Base-by-base conservation (phyloP, 176 grass and related monocot genomes). In the Raddia guianensis region DNA sequence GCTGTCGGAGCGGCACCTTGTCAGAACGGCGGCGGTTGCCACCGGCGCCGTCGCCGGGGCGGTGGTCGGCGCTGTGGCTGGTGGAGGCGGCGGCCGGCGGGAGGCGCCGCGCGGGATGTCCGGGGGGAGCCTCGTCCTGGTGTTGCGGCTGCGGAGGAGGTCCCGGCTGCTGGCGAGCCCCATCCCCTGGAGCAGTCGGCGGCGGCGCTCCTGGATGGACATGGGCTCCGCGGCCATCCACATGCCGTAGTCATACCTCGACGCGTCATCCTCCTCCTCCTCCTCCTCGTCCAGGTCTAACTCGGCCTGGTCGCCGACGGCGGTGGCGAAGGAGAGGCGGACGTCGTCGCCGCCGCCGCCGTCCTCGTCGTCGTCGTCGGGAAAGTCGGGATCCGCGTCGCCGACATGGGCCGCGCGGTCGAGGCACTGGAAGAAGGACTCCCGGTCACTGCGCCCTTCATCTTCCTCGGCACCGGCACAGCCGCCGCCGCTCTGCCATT, bases 141-240 rank as follows among this genome's bases (percentile, higher is more conserved):
- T 55, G 63, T 47, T 81, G 49, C 87, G 82, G 87, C 82, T 75
- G 32, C 87, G 87, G 18, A 89, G 72, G 46, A 82, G 52, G 63
- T 82, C 80, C 32, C 73, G 2, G 55, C 84, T 86, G 87, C 90
- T 98, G 75, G 70, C 59, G 21, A 98, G 84, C n/a, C 95, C 95
- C 92, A 95, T 95, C 33, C 84, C 69, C 11, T 86, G 85, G 44
- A 83, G 82, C 53, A 70, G 37, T 35, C 77, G 54, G 44, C 84
- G 59, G 77, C 87, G 81, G 48, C 81, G 84, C 73, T 98, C 95
- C 85, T 91, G 78, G 58, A 93, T 76, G 43, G 92, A 91, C 49
- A 91, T 85, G 3, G 87, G 86, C 19, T 98, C 90, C 3, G 72
- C n/a, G 21, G 18, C 83, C 95, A 91, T 91, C 95, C 95, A 98